Conservation (phyloP, 2,329 filamentous ascomycete species). For the Botryosphaeria dothidea region DNA sequence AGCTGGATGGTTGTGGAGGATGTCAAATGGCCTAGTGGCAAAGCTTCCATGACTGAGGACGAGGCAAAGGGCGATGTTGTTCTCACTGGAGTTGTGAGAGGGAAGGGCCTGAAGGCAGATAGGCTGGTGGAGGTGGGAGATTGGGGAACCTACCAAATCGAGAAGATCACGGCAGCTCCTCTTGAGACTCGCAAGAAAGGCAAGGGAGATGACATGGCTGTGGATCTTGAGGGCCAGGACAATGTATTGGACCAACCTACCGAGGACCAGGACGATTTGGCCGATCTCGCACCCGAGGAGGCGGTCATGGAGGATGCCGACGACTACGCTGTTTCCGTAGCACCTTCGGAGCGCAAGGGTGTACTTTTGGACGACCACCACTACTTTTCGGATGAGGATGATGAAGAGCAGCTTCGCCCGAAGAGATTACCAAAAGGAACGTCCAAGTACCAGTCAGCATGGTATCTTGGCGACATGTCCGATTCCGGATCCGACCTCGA, state of each 20-base stretch:
- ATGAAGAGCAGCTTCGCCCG: slow-evolving; percentile 60
- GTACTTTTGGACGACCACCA: slow-evolving; percentile 95
- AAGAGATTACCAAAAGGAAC: slow-evolving; percentile 86
- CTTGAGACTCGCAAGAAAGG: slow-evolving; percentile 56
- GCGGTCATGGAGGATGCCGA: slow-evolving; percentile 73
- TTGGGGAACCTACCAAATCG: slow-evolving; percentile 91
- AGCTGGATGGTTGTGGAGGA: slow-evolving; percentile 95
- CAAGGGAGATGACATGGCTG: slow-evolving; percentile 66
- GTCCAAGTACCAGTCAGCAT: slow-evolving; percentile 90
- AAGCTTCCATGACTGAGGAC: slow-evolving; percentile 46
- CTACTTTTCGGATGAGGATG: slow-evolving; percentile 86
- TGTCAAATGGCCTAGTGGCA: slow-evolving; percentile 65
- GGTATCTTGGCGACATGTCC: slow-evolving; percentile 82
- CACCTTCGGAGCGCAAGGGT: slow-evolving; percentile 64
- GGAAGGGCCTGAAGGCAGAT: slow-evolving; percentile 84
- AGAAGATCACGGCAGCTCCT: slow-evolving; percentile 80
- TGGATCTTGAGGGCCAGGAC: slow-evolving; percentile 58
- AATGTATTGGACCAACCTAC: slow-evolving; percentile 70
- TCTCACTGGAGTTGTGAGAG: slow-evolving; percentile 82
- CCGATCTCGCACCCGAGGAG: slow-evolving; percentile 83
- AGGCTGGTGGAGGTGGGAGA: slow-evolving; percentile 88
- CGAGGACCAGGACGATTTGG: slow-evolving; percentile 79
- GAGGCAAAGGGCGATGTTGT: slow-evolving; percentile 61
- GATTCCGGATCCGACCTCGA: slow-evolving; percentile 83
- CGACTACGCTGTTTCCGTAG: slow-evolving; percentile 46